phyloP scores from a whole-genome alignment of 768 basidiomycete genomes.

The Suillus alpinus region DNA sequence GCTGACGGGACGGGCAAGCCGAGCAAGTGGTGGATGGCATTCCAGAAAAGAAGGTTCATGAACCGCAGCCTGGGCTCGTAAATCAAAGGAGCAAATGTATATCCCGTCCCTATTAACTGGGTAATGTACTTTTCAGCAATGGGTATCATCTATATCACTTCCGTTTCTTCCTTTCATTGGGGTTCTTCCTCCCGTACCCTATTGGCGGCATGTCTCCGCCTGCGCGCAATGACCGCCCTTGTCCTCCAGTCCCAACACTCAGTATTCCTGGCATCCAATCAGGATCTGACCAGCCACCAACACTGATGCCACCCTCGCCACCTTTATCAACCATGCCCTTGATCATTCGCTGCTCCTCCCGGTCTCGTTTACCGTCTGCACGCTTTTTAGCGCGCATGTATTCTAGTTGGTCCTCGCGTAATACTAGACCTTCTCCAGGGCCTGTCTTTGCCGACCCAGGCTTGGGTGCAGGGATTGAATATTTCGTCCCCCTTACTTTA shows the following conservation, averaged over 20 bases:
- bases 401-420: conserved; percentile 90
- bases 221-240: conserved; percentile 55
- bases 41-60: conserved; percentile 97
- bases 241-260: conserved; percentile 62
- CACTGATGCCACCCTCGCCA: conserved; percentile 46
- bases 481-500: conserved; percentile 85
- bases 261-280: conserved; percentile 90
- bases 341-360: conserved; percentile 69
- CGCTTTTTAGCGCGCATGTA: conserved; percentile 81
- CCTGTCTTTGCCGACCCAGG: conserved; percentile 84
- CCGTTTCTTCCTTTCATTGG: conserved; percentile 71
- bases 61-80: conserved; percentile 80
- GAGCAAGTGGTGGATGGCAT: conserved; percentile 99
- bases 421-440: conserved; percentile 75
- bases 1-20: conserved; percentile 92
- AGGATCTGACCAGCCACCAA: conserved; percentile 91
- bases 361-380: conserved; percentile 67
- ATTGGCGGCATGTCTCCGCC: conserved; percentile 74
- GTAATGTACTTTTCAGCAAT: conserved; percentile 22
- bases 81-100: conserved; percentile 10
- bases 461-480: conserved; percentile 88
- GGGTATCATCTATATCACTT: conserved; percentile 18
- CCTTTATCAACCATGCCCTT: conserved; percentile 56
- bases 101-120: conserved; percentile 13
- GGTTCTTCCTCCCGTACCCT: conserved; percentile 86